Evolutionary conservation across 1,139 yeast genomes (phyloP), one percentile per base, ranked within the genome.

Genomic region (Nadsonia commutata): DNA sequence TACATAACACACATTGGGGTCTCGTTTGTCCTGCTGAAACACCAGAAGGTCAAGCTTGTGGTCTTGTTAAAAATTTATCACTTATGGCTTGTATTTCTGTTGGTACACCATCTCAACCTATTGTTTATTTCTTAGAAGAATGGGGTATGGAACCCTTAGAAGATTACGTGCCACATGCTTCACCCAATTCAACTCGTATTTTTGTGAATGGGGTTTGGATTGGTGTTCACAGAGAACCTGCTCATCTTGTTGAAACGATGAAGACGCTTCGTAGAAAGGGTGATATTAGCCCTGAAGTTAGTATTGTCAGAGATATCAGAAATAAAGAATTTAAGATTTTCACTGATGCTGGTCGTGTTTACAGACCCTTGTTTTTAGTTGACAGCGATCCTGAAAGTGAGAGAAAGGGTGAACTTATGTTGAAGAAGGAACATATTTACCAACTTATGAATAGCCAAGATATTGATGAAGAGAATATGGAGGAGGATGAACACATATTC

Each of bases 131-230:
- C 65, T 72, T 90, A 65, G 95, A 90, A 64, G 98, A 93, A 68
- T 93, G 97, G 96, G 99, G 98, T 64, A 81, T 93, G 85, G 97
- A 90, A 62, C 95, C 96, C 18, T 71, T 90, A 57, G 95, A 90
- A 60, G 96, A 88, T 59, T 90, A 85, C 61, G 90, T 84, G 47
- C 97, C 98, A 36, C 85, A 85, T 47, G 85, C 85, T 51, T 78
- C 88, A 43, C 93, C 93, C 41, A 86, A 83, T 59, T 84, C 94
- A 20, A 88, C 97, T 3, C 76, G 95, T 64, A 90, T 93, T 46
- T 90, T 93, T 61, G 94, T 90, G 43, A 90, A 90, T 60, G 99
- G 99, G 71, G 96, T 90, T 47, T 93, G 98, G 98, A 94, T 88
- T 41, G 99, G 99, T 68, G 90, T 94, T 38, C 97, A 90, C 60